Conservation (phyloP, 2,329 filamentous ascomycete genomes). For the Fusarium chaquense region DNA sequence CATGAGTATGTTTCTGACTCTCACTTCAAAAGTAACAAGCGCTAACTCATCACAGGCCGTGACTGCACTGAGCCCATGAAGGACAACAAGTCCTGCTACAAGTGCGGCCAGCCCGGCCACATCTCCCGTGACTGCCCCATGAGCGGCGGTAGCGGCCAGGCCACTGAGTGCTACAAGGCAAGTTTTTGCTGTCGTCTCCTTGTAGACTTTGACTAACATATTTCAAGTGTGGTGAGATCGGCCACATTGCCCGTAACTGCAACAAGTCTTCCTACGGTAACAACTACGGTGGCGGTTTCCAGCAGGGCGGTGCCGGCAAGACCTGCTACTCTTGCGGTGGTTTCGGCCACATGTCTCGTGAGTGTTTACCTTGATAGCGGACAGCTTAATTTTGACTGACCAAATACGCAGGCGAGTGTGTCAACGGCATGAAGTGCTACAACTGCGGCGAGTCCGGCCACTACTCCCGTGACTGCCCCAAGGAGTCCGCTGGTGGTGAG, state of each 20-base stretch:
- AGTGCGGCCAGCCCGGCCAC: constrained; percentile 86
- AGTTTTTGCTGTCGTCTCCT: constrained; percentile 7
- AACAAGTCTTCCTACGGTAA: constrained; percentile 71
- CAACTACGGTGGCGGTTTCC: constrained; percentile 57
- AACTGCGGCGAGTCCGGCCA: constrained; percentile 97
- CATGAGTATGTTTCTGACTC: constrained; percentile 73
- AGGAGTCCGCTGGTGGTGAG: constrained; percentile 86
- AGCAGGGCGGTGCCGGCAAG: constrained; percentile 72
- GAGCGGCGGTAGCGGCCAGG: constrained; percentile 60
- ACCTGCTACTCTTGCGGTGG: constrained; percentile 99
- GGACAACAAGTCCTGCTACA: constrained; percentile 83
- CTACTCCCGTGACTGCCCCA: constrained; percentile 94
- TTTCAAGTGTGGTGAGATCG: constrained; percentile 84
- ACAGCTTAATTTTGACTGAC: constrained; percentile 32
- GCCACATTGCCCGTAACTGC: constrained; percentile 96
- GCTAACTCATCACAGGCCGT: constrained; percentile 69
- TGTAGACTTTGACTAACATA: constrained; percentile 17
- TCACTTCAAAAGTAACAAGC: not conserved
- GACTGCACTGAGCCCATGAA: constrained; percentile 92
- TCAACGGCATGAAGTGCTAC: constrained; percentile 99
- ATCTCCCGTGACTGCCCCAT: constrained; percentile 88
- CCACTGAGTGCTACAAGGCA: constrained; percentile 90
- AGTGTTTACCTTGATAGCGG: constrained; percentile 50
- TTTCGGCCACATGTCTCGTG: constrained; percentile 94
- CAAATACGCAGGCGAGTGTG: constrained; percentile 78